Evolutionary conservation across 169 alveolate species (phyloP), one percentile per base, ranked within the genome.

Genomic region (Babesia caballi): DNA sequence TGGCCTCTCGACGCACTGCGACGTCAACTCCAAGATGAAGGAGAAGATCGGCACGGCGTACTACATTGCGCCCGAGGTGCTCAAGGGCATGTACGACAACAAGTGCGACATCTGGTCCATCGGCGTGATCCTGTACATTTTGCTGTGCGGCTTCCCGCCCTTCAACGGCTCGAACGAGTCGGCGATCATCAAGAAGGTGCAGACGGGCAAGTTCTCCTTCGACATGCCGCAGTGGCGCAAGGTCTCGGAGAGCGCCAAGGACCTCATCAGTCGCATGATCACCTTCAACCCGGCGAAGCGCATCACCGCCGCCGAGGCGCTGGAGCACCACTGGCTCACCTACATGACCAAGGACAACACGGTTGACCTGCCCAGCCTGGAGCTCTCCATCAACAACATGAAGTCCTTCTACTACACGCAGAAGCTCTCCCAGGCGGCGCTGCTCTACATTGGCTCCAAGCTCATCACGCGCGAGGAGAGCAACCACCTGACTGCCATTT

Each of bases 21-120:
- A 91, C 27, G 88, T 73, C 63, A 89, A 90, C 75, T 85, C 91
- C 59, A 93, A 92, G 77, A 90, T 95, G 97, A 93, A 92, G 82
- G 95, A 95, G 59, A 94, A 92, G 73, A 91, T 93, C 61, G 99
- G 99, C 14, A 96, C 99, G 17, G 97, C 97, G 8, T 93, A 93
- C 73, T 93, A 93, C 87, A 93, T 94, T 51, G 97, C 97, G 30
- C 97, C 97, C 11, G 97, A 94, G 59, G 97, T 94, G 32, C 83
- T 94, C 32, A 91, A 89, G 74, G 96, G 96, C 19, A 83, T 92
- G 23, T 94, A 94, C 84, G 95, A 92, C 66, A 94, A 91, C 60
- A 93, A 91, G 85, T 94, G 97, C 63, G 97, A 94, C 73, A 85
- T 94, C 23, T 94, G 97, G 97, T 90, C 95, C 33, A 84, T 88